phyloP scores from a whole-genome alignment of 176 grass and related monocot species.

The Dactylis glomerata region DNA sequence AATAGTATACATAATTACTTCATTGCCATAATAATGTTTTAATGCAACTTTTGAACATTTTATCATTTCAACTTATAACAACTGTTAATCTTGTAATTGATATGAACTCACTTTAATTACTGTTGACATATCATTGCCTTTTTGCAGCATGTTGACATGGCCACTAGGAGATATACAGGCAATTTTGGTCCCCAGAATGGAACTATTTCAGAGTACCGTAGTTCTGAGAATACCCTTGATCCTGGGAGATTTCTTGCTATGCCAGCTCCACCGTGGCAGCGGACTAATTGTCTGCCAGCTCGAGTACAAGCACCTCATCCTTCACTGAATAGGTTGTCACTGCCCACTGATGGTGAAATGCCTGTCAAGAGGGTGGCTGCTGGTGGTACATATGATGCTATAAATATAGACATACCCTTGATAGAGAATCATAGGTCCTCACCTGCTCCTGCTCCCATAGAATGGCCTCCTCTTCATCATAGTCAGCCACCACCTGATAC shows the following conservation, averaged over 20 bases:
- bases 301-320: conserved; percentile 47
- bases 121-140: conserved; percentile 9
- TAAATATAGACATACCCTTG: conserved; percentile 42
- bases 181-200: conserved; percentile 48
- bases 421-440: conserved; percentile 40
- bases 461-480: conserved; percentile 46
- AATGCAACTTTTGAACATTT: conserved; percentile 13
- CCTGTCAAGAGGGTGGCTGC: conserved; percentile 36
- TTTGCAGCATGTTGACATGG: conserved; percentile 53
- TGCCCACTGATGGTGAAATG: conserved; percentile 53
- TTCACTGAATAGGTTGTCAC: conserved; percentile 41
- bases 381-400: conserved; percentile 38
- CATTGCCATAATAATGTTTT: background rate
- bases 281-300: conserved; percentile 48
- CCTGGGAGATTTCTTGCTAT: conserved; percentile 35
- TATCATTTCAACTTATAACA: conserved; percentile 6
- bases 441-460: conserved; percentile 32
- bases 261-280: conserved; percentile 38
- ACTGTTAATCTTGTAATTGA: background rate
- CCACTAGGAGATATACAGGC: conserved; percentile 45
- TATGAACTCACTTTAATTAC: background rate
- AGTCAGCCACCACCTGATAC: conserved; percentile 39
- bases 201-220: conserved; percentile 41
- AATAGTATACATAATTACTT: background rate
- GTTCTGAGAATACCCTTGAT: conserved; percentile 34